Base-by-base conservation (phyloP, 2,329 filamentous ascomycete species). In the Cladosporium oxysporum region DNA sequence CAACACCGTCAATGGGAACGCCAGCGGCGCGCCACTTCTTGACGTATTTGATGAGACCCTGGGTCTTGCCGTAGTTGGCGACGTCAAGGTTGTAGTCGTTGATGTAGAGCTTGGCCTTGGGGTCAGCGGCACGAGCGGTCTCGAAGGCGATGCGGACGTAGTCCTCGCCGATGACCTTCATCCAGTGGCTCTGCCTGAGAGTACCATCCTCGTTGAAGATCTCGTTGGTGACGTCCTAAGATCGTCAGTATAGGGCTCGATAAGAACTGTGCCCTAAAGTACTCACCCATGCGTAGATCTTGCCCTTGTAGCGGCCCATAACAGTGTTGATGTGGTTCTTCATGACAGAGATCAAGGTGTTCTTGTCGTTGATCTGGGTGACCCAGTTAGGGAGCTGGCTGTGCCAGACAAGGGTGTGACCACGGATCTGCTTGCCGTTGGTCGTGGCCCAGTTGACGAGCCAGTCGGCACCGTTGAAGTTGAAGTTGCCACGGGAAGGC, bases 101-200 rank as follows among this genome's bases (percentile, higher is more conserved):
- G 79, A 92, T 90, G 81, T 91, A 93, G 47, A 92, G 82, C 78
- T 89, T 89, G 2, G 87, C 88, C 65, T 78, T 72, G 2, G 90
- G 88, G 75, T 92, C 90, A 16, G 88, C 89, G 10, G 82, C 82
- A 61, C 85, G 84, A 23, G 90, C 90, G 12, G 90, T 86, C 62
- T 85, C 82, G 79, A 92, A 92, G 41, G 90, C 90, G 71, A 90
- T 89, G 26, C 82, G 80, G 62, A 92, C 86, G 73, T 89, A 91
- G 75, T 85, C 84, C 78, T 91, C 88, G 53, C 90, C 89, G 5
- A 92, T 83, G 2, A 91, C 85, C 29, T 85, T 82, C 71, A 82
- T 89, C 80, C 90, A 92, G 71, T 91, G 87, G 11, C 82, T 85
- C 33, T 79, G 71, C 53, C 89, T 87, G 65, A 92, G 84, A 50